Percentiles rank a stretch among this genome's conserved stretches.
Evolutionary conservation across 495 filamentous ascomycete species (phyloP).

Genomic region (Pyronema omphalodes): DNA sequence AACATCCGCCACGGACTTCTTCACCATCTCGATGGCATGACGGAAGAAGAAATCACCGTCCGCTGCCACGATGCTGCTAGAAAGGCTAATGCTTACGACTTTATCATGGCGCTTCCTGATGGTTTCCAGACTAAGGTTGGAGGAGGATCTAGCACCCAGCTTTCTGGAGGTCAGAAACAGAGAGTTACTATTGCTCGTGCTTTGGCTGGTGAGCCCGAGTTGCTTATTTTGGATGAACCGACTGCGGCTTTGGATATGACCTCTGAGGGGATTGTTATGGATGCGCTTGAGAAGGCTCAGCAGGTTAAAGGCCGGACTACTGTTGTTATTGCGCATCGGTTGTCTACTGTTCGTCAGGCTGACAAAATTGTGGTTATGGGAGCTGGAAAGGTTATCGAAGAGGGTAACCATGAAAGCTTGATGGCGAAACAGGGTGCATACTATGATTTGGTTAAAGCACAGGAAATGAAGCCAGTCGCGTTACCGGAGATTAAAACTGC

Average conservation of each 20-base stretch:
- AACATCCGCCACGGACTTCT: constrained; percentile 51
- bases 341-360: constrained; percentile 37
- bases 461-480: constrained; percentile 7
- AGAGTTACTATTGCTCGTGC: constrained; percentile 41
- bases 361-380: constrained; percentile 37
- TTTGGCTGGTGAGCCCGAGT: constrained; percentile 30
- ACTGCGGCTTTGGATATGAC: constrained; percentile 36
- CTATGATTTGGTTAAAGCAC: constrained; percentile 26
- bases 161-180: constrained; percentile 43
- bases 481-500: too few species aligned
- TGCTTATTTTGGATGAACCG: constrained; percentile 39
- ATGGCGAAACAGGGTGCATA: constrained; percentile 31
- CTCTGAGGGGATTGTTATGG: constrained; percentile 32
- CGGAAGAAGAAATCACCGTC: constrained; percentile 12
- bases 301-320: constrained; percentile 23
- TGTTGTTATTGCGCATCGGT: constrained; percentile 36
- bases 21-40: constrained; percentile 26
- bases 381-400: constrained; percentile 30
- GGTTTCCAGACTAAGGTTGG: constrained; percentile 35
- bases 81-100: constrained; percentile 30
- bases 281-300: constrained; percentile 24
- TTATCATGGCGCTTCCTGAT: constrained; percentile 26
- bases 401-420: constrained; percentile 33
- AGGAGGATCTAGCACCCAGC: constrained; percentile 28
- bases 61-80: constrained; percentile 24